Evolutionary conservation across 495 filamentous ascomycete species (phyloP), one percentile per base, ranked within the genome.

Genomic region (Parathielavia hyrcaniae): DNA sequence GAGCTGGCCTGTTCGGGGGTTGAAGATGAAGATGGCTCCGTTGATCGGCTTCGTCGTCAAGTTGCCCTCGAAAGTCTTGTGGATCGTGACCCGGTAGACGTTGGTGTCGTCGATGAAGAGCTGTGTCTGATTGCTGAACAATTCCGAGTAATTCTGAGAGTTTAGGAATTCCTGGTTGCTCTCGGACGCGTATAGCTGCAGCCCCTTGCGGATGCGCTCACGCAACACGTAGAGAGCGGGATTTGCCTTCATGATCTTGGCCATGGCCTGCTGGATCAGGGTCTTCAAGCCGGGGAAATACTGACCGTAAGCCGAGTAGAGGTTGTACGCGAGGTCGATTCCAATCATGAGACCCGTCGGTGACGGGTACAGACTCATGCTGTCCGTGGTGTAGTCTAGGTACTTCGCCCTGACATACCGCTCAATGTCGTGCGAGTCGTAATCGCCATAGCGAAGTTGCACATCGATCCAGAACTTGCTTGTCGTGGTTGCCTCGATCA

Each of bases 401-500:
- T 97, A 99, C 73, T 99, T 99, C 59, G 95, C 93, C 62, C 95
- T 88, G 55, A 95, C 89, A 71, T 99, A 99, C 69, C 95, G 82
- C 65, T 97, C 95, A 69, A 99, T 96, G 68, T 99, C 95, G 75
- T 99, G 95, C 60, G 91, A 96, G 67, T 99, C 95, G 75, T 99
- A 99, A 69, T 99, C 95, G 67, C 95, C 95, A 64, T 99, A 99
- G 63, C 95, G 86, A 51, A 99, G 79, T 71, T 99, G 95, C 61
- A 99, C 90, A 76, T 99, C 95, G 55, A 99, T 79, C 95, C 93
- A 99, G 82, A 97, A 97, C 70, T 97, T 99, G 78, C 96, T 97
- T 3, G 93, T 97, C 2, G 95, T 91, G 11, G 90, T 97, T 14
- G 91, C 80, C 70, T 95, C 91, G 64, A 97, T 96, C 26, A 86